A percentile compares a stretch with the other conserved stretches of the same genome.
phyloP scores from a whole-genome alignment of 2,329 filamentous ascomycete species.

The Lachnellula arida region DNA sequence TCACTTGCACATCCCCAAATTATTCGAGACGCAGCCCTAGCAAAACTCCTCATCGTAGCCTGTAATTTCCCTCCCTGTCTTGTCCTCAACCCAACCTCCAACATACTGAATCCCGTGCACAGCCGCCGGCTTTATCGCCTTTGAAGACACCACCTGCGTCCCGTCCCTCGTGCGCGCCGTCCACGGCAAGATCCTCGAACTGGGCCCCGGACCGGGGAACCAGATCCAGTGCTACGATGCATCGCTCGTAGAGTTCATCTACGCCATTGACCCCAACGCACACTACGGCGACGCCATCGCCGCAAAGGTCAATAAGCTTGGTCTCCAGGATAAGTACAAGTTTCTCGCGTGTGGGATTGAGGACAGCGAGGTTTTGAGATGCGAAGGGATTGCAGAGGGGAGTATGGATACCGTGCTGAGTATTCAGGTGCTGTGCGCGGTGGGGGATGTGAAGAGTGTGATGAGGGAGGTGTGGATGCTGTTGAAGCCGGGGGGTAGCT shows the following conservation, averaged over 20 bases:
- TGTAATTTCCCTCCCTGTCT: slow-evolving; percentile 14
- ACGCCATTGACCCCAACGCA: slow-evolving; percentile 40
- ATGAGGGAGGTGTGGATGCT: slow-evolving; percentile 36
- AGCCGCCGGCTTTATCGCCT: slow-evolving; percentile 31
- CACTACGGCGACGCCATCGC: slow-evolving; percentile 31
- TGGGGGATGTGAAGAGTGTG: slow-evolving; percentile 28
- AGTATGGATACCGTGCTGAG: slow-evolving; percentile 39
- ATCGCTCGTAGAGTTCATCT: slow-evolving; percentile 32
- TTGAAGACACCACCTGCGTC: slow-evolving; percentile 33
- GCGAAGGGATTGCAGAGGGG: slow-evolving; percentile 33
- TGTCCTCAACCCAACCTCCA: neutral
- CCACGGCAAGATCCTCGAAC: slow-evolving; percentile 38
- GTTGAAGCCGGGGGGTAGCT: slow-evolving; percentile 41
- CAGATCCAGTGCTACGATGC: slow-evolving; percentile 38
- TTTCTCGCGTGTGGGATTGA: slow-evolving; percentile 37
- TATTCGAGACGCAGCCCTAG: slow-evolving; percentile 23
- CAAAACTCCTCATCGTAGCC: slow-evolving; percentile 22
- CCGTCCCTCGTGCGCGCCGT: slow-evolving; percentile 31
- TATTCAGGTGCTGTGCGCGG: slow-evolving; percentile 42
- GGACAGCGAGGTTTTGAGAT: slow-evolving; percentile 35
- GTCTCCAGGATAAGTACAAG: slow-evolving; percentile 35
- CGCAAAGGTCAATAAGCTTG: slow-evolving; percentile 29
- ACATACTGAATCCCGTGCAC: slow-evolving; percentile 9
- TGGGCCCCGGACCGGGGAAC: slow-evolving; percentile 41
- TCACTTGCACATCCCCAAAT: slow-evolving; percentile 12